Base-by-base conservation (phyloP, 1,139 yeast genomes). In the Debaryomyces sp. region DNA sequence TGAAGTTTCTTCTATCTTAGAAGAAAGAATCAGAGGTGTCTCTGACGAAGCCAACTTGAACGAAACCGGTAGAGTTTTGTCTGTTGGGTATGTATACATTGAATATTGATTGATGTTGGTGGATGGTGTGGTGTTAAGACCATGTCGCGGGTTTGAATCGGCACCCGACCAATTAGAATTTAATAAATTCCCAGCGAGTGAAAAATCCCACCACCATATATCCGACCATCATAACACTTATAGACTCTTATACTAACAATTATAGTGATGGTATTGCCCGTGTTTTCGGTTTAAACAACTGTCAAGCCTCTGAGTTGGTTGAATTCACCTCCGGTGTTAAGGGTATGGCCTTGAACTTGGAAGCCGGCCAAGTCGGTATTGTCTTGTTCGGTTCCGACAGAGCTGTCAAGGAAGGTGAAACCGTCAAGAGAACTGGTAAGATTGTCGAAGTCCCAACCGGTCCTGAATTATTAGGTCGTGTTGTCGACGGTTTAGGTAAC, bases 281-380 rank as follows among this genome's bases (percentile, higher is more conserved):
- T 86, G 97, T 94, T 70, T 94, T 89, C 81, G 99, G 99, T 80
- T 84, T 95, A 70, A 94, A 92, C 95, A 95, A 95, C 86, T 87
- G 92, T 77, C 98, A 94, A 85, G 99, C 99, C 71, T 99, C 94
- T 82, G 99, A 95, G 82, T 86, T 95, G 77, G 98, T 95, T 68
- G 99, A 95, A 81, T 95, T 95, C 83, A 83, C 97, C 56, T 91
- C 99, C 54, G 99, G 99, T 84, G 98, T 94, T 69, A 91, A 92
- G 82, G 99, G 99, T 88, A 95, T 95, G 99, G 99, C 99, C 70
- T 85, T 95, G 75, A 95, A 95, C 87, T 89, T 95, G 87, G 99
- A 95, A 81, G 96, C 99, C 67, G 97, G 96, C 77, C 98, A 94
- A 82, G 99, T 95, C 77, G 99, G 99, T 89, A 85, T 94, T 73